Evolutionary conservation across 108 stramenopile genomes (phyloP).

Genomic region (Nitzschia palea): DNA sequence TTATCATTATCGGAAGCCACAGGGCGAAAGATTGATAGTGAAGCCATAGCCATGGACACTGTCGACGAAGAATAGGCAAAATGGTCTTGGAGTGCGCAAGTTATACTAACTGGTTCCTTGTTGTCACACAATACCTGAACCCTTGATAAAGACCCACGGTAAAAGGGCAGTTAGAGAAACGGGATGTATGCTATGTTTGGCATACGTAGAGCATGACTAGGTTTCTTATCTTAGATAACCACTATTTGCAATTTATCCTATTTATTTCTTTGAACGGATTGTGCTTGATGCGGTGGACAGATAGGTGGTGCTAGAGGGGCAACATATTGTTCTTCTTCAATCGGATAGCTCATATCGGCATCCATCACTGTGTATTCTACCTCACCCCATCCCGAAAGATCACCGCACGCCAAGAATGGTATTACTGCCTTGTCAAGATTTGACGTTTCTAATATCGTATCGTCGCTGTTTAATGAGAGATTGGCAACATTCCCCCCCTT

Average conservation of each 20-base stretch:
- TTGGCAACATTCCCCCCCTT: slow-evolving; percentile 22
- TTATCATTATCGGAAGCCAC: slow-evolving; percentile 74
- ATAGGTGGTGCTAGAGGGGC: slow-evolving; percentile 75
- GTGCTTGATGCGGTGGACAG: slow-evolving; percentile 65
- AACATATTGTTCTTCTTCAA: slow-evolving; percentile 49
- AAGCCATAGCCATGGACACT: slow-evolving; percentile 11
- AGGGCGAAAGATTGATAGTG: slow-evolving; percentile 38
- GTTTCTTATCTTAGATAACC: too few relatives aligned
- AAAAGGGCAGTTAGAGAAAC: too few relatives aligned
- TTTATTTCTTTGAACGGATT: neutral
- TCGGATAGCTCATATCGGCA: slow-evolving; percentile 80
- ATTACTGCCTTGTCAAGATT: slow-evolving; percentile 48
- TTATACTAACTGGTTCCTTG: too few relatives aligned
- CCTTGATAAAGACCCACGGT: too few relatives aligned
- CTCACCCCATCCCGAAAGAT: slow-evolving; percentile 48
- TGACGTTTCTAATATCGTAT: slow-evolving; percentile 20
- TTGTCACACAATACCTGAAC: too few relatives aligned
- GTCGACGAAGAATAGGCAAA: slow-evolving; percentile 1
- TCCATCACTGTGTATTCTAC: slow-evolving; percentile 57
- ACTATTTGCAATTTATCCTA: too few relatives aligned
- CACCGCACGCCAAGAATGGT: slow-evolving; percentile 78
- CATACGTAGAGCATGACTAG: too few relatives aligned
- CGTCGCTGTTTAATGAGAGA: slow-evolving; percentile 29
- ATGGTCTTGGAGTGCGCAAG: too few relatives aligned
- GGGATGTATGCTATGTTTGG: too few relatives aligned